Conservation (phyloP, 1,284 basidiomycete genomes). For the Salmacisia buchloeana region DNA sequence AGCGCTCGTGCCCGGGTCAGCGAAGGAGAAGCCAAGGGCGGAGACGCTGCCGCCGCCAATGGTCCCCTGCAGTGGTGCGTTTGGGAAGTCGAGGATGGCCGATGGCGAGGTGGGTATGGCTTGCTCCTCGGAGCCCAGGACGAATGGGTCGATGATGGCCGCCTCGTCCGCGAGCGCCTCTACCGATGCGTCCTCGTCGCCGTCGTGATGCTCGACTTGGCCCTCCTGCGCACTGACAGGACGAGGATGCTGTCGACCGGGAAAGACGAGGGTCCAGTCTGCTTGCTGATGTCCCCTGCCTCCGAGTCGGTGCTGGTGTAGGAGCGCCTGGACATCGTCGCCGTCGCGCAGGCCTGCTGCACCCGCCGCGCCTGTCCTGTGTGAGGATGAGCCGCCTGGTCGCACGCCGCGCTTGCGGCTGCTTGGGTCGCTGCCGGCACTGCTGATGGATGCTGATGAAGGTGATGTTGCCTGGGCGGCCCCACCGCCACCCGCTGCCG, state of each 20-base stretch:
- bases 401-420: too few relatives aligned
- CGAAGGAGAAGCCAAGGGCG: conserved; percentile 7
- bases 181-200: too few relatives aligned
- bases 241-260: background rate
- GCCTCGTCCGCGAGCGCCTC: too few relatives aligned
- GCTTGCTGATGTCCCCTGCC: background rate
- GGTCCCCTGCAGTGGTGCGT: background rate
- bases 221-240: too few relatives aligned
- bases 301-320: background rate
- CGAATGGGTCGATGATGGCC: too few relatives aligned
- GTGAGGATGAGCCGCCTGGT: background rate
- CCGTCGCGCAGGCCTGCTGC: too few relatives aligned
- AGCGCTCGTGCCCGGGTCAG: too few relatives aligned
- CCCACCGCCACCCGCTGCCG: too few relatives aligned
- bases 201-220: too few relatives aligned
- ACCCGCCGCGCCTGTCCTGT: background rate
- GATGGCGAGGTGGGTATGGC: background rate
- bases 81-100: background rate
- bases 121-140: background rate
- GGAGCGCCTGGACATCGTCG: background rate
- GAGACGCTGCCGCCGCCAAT: background rate
- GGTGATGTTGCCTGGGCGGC: too few relatives aligned
- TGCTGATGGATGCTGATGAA: too few relatives aligned
- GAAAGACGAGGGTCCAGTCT: conserved; percentile 8
- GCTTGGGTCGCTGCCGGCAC: too few relatives aligned